Evolutionary conservation across 2,329 filamentous ascomycete species (phyloP), one percentile per base, ranked within the genome.

Genomic region (Colletotrichum spaethianum): DNA sequence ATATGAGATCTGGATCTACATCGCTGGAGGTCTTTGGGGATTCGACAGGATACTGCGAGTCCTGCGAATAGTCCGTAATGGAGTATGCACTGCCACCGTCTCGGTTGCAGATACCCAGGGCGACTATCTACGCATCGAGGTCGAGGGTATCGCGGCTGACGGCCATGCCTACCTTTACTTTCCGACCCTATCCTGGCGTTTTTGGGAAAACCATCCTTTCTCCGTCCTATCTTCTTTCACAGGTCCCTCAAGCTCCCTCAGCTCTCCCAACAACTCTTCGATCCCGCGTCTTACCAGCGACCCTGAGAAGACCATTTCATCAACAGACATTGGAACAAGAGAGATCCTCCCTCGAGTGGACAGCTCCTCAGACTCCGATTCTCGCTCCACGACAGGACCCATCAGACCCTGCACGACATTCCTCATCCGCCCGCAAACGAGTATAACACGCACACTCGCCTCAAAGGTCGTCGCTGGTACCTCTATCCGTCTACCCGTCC

Each of bases 141-240:
- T 82, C 16, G 74, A 78, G 3, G 73, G 75, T 0, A 70, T 75
- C 1, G 74, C 74, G 3, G 75, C 73, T 2, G 60, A 73, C 1
- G 79, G 80, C 3, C 78, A 80, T 36, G 80, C 77, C 0, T 83
- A 83, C 67, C 76, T 83, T 1, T 77, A 76, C 74, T 82, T 82
- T 62, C 80, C 80, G n/a, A 78, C 78, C 0, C 65, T 83, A 16
- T 74, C 76, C 44, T 82, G 82, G 80, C 73, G 76, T 1, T 75
- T 83, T 63, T 83, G 81, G 81, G 80, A 82, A 57, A 81, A 74
- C 26, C 81, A 83, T 55, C 81, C 82, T 5, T 81, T 83, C 63
- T 82, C 80, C 0, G 78, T 82, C 16, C 73, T 65, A 7, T 63
- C 63, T 20, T 57, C 50, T 11, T 62, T 57, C 26, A 3, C 26